Percentiles rank a stretch among this genome's conserved stretches.
Conservation (phyloP, 371 early-diverging fungal genomes). For the Syncephalastrum racemosum region DNA sequence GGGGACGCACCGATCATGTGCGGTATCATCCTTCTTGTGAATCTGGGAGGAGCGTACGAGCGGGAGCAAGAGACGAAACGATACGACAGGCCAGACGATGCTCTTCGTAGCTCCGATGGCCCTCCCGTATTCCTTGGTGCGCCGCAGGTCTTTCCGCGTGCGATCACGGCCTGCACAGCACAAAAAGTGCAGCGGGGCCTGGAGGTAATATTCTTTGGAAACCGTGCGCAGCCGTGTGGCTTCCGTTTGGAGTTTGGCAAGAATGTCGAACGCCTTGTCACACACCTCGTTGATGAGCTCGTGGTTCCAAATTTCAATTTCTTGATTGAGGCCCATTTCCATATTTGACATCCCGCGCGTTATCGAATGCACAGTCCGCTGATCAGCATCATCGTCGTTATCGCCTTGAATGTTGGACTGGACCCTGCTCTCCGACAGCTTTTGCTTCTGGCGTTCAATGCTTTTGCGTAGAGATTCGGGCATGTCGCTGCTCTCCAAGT, state of each 20-base stretch:
- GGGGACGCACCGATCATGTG: conserved; percentile 9
- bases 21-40: neutral
- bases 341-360: too few species aligned
- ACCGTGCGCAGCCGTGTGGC: conserved; percentile 33
- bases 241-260: conserved; percentile 32
- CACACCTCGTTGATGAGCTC: conserved; percentile 17
- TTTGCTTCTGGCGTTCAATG: neutral
- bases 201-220: conserved; percentile 30
- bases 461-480: neutral
- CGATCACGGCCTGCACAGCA: conserved; percentile 24
- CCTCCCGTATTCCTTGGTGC: conserved; percentile 33
- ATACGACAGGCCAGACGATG: conserved; percentile 35
- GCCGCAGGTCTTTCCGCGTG: conserved; percentile 19
- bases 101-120: conserved; percentile 40
- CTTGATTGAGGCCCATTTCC: conserved; percentile 3
- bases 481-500: conserved; percentile 13
- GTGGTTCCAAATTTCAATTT: conserved; percentile 17
- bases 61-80: conserved; percentile 33
- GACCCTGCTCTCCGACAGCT: too few species aligned
- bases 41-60: conserved; percentile 8
- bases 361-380: too few species aligned
- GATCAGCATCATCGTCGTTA: neutral
- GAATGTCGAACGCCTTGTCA: conserved; percentile 21
- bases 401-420: too few species aligned
- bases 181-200: conserved; percentile 22